A percentile compares a stretch with the other conserved stretches of the same genome.
phyloP scores from a whole-genome alignment of 2,329 filamentous ascomycete genomes.

The Phyllachora maydis region DNA sequence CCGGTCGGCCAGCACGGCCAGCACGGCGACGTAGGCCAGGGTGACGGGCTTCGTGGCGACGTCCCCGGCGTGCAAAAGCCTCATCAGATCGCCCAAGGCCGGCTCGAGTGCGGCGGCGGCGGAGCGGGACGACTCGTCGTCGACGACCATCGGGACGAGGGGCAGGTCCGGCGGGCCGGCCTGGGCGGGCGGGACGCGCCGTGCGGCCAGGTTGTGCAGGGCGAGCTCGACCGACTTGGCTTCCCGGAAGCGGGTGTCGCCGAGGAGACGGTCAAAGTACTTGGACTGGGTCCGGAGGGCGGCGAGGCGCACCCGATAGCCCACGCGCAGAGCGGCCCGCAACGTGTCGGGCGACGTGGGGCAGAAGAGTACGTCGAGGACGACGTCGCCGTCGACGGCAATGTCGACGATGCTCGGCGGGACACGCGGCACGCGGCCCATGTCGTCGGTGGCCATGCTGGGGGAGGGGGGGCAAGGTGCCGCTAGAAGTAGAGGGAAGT shows the following conservation, averaged over 20 bases:
- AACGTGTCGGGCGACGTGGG: slow-evolving; percentile 33
- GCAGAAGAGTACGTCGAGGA: slow-evolving; percentile 47
- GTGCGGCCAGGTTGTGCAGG: slow-evolving; percentile 25
- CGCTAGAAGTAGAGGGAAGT: too few species aligned
- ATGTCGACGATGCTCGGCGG: slow-evolving; percentile 28
- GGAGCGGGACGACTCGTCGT: slow-evolving; percentile 44
- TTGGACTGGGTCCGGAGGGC: slow-evolving; percentile 38
- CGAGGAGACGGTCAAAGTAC: slow-evolving; percentile 50
- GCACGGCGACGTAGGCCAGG: slow-evolving; percentile 41
- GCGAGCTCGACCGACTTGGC: slow-evolving; percentile 28
- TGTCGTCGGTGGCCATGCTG: too few species aligned
- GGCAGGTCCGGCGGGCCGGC: slow-evolving; percentile 31
- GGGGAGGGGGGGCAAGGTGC: too few species aligned
- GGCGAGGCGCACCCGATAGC: slow-evolving; percentile 39
- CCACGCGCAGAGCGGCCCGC: slow-evolving; percentile 17
- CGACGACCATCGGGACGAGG: slow-evolving; percentile 39
- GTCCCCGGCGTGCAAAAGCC: slow-evolving; percentile 39
- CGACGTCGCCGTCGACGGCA: slow-evolving; percentile 35
- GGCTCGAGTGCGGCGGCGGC: slow-evolving; percentile 38
- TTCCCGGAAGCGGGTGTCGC: slow-evolving; percentile 42
- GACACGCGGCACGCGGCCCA: slow-evolving; percentile 6
- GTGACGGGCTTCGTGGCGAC: slow-evolving; percentile 22
- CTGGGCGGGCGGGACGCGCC: slow-evolving; percentile 24
- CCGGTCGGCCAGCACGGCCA: slow-evolving; percentile 52
- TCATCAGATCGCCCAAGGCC: slow-evolving; percentile 46